Base-by-base conservation (phyloP, 441 rosid species). In the Jatropha podagrica region DNA sequence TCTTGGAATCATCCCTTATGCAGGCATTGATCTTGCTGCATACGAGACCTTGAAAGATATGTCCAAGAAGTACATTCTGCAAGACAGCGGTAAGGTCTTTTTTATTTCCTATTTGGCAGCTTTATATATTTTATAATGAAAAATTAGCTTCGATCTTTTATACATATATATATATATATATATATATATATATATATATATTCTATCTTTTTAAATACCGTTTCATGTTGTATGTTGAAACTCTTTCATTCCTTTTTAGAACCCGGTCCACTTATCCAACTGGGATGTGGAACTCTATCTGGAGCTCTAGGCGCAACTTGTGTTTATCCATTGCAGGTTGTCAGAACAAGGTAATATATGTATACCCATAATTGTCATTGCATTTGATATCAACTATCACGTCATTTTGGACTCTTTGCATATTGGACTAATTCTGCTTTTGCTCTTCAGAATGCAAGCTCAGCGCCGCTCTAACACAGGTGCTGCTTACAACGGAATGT, bases 1-100 rank as follows among this genome's bases (percentile, higher is more conserved):
- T 82, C 89, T 95, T 69, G 98, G 99, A 82, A 95, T 95, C 10
- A 83, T 95, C 41, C 99, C 98, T 10, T 95, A 91, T 84, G 92
- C 97, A 72, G 97, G 98, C 72, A 95, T 95, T 65, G 99, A 95
- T 72, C 95, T 95, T 26, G 94, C 99, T 44, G 94, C 95, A n/a
- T 95, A 95, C 72, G 99, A 93, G 74, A 88, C 97, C 77, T 83
- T 95, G 44, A 93, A 89, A 78, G 98, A 95, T 77, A 79, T 93
- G 83, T 93, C 99, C 20, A 92, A 81, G 86, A 83, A 90, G 60
- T 90, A 93, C 78, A 81, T 92, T 84, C 90, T 95, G 76, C 84
- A 76, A 9, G 97, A 93, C 69, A 76, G 81, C 10, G 99, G 99
- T 93, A 74, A 46, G 11, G 55, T 52, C 71, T 58, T 20, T 67